These are phyloP conservation scores for Trametes polyzona DNA, from an alignment of 1,284 basidiomycete species.

Conservation along the genomic window DNA sequence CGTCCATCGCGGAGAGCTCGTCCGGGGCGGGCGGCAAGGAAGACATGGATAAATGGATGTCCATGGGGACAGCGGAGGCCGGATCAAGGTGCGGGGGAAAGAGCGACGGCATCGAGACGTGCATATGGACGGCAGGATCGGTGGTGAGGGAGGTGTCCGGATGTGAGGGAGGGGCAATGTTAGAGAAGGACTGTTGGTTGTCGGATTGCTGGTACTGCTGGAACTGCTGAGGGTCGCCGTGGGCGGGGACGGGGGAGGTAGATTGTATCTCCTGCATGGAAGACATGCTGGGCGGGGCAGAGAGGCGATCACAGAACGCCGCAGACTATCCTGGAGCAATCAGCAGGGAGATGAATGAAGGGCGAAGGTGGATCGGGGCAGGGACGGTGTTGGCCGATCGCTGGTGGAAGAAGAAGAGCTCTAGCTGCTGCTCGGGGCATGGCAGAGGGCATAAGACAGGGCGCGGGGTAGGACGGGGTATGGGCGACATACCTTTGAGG, in stretches of 20 bases:
- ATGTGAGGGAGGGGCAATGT: slow-evolving; percentile 33
- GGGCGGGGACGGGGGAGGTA: slow-evolving; percentile 23
- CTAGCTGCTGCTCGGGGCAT: slow-evolving; percentile 5
- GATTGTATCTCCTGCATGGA: slow-evolving; percentile 34
- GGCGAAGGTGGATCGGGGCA: slow-evolving; percentile 12
- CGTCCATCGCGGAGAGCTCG: slow-evolving; percentile 46
- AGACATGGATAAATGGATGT: slow-evolving; percentile 45
- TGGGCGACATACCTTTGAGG: slow-evolving; percentile 10
- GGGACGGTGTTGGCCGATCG: slow-evolving; percentile 11
- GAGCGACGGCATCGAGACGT: slow-evolving; percentile 34
- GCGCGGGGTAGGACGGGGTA: slow-evolving; percentile 9
- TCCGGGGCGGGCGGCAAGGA: slow-evolving; percentile 36
- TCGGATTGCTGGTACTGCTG: slow-evolving; percentile 31
- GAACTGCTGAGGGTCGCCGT: slow-evolving; percentile 31
- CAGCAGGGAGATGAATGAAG: slow-evolving; percentile 13
- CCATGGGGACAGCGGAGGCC: slow-evolving; percentile 34
- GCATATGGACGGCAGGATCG: slow-evolving; percentile 35
- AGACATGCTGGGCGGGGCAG: slow-evolving; percentile 25
- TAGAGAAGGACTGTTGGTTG: slow-evolving; percentile 27
- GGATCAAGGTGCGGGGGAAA: slow-evolving; percentile 46
- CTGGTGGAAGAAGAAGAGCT: slow-evolving; percentile 3
- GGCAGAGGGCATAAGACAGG: slow-evolving; percentile 14
- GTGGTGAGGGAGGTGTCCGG: slow-evolving; percentile 32
- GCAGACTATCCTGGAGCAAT: slow-evolving; percentile 12
- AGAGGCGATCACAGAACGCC: slow-evolving; percentile 22